Evolutionary conservation across 352 stramenopile species (phyloP), one percentile per base, ranked within the genome.

Genomic region (Globisporangium iwayamae): DNA sequence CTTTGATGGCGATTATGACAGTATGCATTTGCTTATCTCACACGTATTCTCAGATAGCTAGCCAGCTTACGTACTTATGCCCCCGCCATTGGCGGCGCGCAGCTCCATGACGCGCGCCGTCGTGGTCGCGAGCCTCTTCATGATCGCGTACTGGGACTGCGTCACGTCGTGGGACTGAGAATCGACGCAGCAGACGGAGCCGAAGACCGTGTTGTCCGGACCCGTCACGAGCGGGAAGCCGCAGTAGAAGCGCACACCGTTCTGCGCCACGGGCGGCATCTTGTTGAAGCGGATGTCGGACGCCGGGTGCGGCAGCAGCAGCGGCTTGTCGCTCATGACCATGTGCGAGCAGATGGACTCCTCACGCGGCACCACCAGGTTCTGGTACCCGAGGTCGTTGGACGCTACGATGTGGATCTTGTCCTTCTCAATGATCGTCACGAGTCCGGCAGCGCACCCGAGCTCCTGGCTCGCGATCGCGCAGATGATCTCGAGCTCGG

Each of bases 401-500:
- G 63, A 73, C 18, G 76, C 76, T 30, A 81, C 55, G 45, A 86
- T 68, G 53, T 75, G 76, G 43, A 68, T 62, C 39, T 73, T 67
- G 56, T 84, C 69, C 16, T 78, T 58, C 32, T 59, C 73, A 18
- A 89, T 62, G 55, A 87, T 67, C 22, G 76, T 89, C 45, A 87
- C 69, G 16, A 85, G 58, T 3, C 59, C 73, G 25, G 74, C 71
- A 30, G 67, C 67, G 52, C 77, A 87, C 45, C 64, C 25, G 22
- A 89, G 59, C 53, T 81, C 75, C 18, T 68, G 65, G 16, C 72
- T 71, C 5, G 72, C 76, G 28, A 88, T 69, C 9, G 65, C 62
- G 57, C 76, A 88, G 53, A 88, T 74, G 45, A 86, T 67, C 30
- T 75, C 72, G 48, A 88, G 67, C 59, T 88, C 79, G 3, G 79